phyloP scores from a whole-genome alignment of 1,139 yeast species.

The Yamadazyma oceani region DNA sequence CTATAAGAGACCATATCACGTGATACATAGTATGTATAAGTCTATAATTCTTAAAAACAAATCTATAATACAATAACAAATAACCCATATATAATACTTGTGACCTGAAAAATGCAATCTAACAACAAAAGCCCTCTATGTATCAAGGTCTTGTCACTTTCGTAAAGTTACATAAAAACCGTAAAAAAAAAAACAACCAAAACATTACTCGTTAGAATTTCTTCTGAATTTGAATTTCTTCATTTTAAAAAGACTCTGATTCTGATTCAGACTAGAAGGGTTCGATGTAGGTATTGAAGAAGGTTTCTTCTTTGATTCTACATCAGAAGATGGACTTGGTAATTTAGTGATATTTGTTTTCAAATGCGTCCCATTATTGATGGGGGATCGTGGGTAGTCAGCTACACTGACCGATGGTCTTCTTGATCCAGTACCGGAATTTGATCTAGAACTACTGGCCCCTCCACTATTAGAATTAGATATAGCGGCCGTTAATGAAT shows the following conservation, averaged over 20 bases:
- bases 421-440: conserved; percentile 6
- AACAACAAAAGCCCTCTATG: conserved; percentile 2
- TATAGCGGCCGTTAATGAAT: conserved; percentile 2
- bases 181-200: not conserved
- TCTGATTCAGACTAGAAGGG: not conserved
- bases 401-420: conserved; percentile 9
- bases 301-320: conserved; percentile 14
- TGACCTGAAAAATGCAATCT: not conserved
- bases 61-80: conserved; percentile 5
- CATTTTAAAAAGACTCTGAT: conserved; percentile 18
- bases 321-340: conserved; percentile 18
- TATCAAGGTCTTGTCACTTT: no score
- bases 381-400: conserved; percentile 19
- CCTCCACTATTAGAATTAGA: conserved; percentile 1
- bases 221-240: conserved; percentile 29
- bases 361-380: conserved; percentile 11
- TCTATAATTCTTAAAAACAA: no score
- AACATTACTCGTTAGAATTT: conserved; percentile 21
- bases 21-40: no score
- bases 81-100: not conserved
- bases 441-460: not conserved
- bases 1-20: no score
- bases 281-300: not conserved
- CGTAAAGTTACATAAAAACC: no score
- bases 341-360: conserved; percentile 13